phyloP scores from a whole-genome alignment of 2,329 filamentous ascomycete species.

The Arthroderma sp. region DNA sequence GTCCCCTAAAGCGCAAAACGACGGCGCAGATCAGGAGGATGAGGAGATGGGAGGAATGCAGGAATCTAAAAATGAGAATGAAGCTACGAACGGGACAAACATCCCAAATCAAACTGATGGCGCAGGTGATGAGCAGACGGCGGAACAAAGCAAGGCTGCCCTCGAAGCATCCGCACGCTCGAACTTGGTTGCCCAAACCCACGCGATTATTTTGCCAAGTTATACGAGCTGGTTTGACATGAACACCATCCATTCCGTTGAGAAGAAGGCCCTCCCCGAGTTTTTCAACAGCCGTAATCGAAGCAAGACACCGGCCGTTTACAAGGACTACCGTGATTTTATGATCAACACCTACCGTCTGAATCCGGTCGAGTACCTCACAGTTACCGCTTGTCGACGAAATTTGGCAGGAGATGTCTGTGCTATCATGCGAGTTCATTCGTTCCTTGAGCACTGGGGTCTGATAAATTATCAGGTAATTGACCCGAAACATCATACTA shows the following conservation, averaged over 20 bases:
- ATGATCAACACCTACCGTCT: constrained; percentile 99
- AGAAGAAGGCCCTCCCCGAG: constrained; percentile 88
- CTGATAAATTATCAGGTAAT: constrained; percentile 95
- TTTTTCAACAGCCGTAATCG: constrained; percentile 98
- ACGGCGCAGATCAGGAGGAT: constrained; percentile 48
- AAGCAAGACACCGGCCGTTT: constrained; percentile 92
- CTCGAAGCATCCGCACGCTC: constrained; percentile 78
- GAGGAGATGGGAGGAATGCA: constrained; percentile 64
- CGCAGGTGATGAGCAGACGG: constrained; percentile 35
- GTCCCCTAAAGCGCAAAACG: constrained; percentile 49
- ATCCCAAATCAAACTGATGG: constrained; percentile 31
- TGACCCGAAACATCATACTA: background rate
- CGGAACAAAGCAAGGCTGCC: constrained; percentile 61
- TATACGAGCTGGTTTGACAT: constrained; percentile 99
- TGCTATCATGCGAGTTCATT: constrained; percentile 97
- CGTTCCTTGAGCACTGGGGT: constrained; percentile 96
- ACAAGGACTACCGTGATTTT: constrained; percentile 98
- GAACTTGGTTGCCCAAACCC: constrained; percentile 84
- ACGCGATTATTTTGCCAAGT: constrained; percentile 90
- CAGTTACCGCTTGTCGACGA: constrained; percentile 85
- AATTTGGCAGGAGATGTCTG: constrained; percentile 96
- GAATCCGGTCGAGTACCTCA: constrained; percentile 91
- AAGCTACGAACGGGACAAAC: constrained; percentile 23
- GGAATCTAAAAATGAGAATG: constrained; percentile 33
- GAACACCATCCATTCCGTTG: constrained; percentile 78